A percentile compares a stretch with the other conserved stretches of the same genome.
Evolutionary conservation across 768 basidiomycete species (phyloP).

Genomic region (Rhodocollybia butyracea): DNA sequence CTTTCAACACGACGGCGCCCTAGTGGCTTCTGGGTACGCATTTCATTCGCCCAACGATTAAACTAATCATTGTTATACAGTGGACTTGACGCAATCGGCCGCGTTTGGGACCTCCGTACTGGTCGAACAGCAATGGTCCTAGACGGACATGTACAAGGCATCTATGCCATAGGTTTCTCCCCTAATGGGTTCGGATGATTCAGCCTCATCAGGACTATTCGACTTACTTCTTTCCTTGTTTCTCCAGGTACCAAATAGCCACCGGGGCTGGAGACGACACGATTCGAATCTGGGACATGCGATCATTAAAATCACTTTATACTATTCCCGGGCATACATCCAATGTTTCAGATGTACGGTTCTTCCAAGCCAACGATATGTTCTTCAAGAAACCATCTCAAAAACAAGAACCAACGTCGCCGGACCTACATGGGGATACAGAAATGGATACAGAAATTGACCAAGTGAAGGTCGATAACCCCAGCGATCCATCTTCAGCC

Average conservation of each 20-base stretch:
- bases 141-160: constrained; percentile 93
- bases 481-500: too few relatives aligned
- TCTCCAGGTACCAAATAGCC: constrained; percentile 87
- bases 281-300: constrained; percentile 98
- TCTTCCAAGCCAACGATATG: constrained; percentile 72
- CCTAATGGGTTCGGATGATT: constrained; percentile 82
- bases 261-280: constrained; percentile 98
- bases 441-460: constrained; percentile 39
- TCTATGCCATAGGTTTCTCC: constrained; percentile 88
- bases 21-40: constrained; percentile 88
- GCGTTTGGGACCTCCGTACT: constrained; percentile 95
- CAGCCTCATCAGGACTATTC: background rate
- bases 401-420: constrained; percentile 23
- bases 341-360: constrained; percentile 92
- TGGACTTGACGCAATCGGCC: constrained; percentile 93
- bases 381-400: constrained; percentile 41
- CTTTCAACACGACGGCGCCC: constrained; percentile 92
- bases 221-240: constrained; percentile 8
- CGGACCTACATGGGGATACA: constrained; percentile 33
- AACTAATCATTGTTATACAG: constrained; percentile 37
- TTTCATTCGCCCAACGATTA: background rate
- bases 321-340: constrained; percentile 96
- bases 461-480: constrained; percentile 12
- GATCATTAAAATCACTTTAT: constrained; percentile 87
- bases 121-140: constrained; percentile 97